Evolutionary conservation across 1,284 basidiomycete genomes (phyloP), one percentile per base, ranked within the genome.

Genomic region (Malassezia sympodialis): DNA sequence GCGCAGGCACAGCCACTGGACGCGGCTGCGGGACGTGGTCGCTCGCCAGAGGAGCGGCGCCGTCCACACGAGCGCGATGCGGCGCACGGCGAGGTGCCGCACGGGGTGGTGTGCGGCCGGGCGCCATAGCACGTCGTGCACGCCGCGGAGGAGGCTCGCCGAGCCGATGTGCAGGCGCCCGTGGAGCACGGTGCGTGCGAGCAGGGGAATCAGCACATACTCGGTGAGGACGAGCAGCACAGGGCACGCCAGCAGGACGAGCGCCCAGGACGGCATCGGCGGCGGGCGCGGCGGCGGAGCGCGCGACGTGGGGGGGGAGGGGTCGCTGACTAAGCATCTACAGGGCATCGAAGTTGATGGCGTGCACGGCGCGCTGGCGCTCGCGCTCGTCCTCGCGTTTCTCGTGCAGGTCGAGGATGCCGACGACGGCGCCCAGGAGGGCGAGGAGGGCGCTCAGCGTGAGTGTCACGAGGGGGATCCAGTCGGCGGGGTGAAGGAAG

Each of bases 311-410:
- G 39, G 39, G 21, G 39, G 24, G n/a, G 39, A 19, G 21, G 39
- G 4, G 15, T 43, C 15, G 23, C 14, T 43, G 41, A 27, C 27
- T 52, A 48, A 51, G 8, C n/a, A 42, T 12, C 51, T 68, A 94
- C 71, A 94, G 77, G 11, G 93, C 91, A 75, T 93, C 90, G 75
- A 96, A 96, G 69, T 96, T 96, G 76, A 96, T 94, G 67, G 89
- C 86, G 76, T 94, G 90, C 45, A 90, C 86, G 26, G 84, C 84
- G 60, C 85, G 80, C 68, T 88, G 81, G 59, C 90, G 76, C 76
- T 96, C 93, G 67, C 85, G 76, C 76, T 96, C 90, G 73, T 96
- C 91, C 72, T 93, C 90, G 60, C 87, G 80, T 87, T 90, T 72
- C 76, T 98, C 93, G 66, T 86, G 87, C 66, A 91, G 72, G 78